Conservation (phyloP, 768 basidiomycete genomes). For the Leccinum obscurum region DNA sequence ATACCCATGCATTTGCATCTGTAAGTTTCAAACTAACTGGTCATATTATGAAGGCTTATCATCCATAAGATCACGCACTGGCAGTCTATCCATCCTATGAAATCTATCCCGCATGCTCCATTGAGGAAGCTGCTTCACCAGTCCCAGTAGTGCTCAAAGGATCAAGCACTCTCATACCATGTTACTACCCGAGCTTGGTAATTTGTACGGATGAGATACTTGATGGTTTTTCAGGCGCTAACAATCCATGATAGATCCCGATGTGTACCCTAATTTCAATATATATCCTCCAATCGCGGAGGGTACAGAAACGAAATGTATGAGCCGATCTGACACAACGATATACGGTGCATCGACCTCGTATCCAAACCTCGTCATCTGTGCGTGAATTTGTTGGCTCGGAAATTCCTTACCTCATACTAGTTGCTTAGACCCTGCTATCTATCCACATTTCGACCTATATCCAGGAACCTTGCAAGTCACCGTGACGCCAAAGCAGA, state of each 20-base stretch:
- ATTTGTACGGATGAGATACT: conserved; percentile 32
- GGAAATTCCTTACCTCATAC: background rate
- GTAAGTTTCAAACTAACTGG: conserved; percentile 11
- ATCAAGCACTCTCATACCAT: conserved; percentile 5
- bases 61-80: conserved; percentile 36
- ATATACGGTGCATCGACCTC: background rate
- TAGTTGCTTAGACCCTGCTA: conserved; percentile 35
- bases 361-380: conserved; percentile 20
- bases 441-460: conserved; percentile 43
- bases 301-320: background rate
- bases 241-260: conserved; percentile 32
- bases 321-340: background rate
- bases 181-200: conserved; percentile 39
- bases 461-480: conserved; percentile 36
- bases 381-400: conserved; percentile 8
- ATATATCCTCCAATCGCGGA: conserved; percentile 35
- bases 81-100: conserved; percentile 43
- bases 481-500: conserved; percentile 54
- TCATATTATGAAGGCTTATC: conserved; percentile 5
- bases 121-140: conserved; percentile 5
- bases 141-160: conserved; percentile 1
- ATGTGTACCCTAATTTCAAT: conserved; percentile 42
- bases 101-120: conserved; percentile 37
- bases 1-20: conserved; percentile 21
- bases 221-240: conserved; percentile 7